phyloP scores from a whole-genome alignment of 1,284 basidiomycete genomes.

The Trichosporon sp. region DNA sequence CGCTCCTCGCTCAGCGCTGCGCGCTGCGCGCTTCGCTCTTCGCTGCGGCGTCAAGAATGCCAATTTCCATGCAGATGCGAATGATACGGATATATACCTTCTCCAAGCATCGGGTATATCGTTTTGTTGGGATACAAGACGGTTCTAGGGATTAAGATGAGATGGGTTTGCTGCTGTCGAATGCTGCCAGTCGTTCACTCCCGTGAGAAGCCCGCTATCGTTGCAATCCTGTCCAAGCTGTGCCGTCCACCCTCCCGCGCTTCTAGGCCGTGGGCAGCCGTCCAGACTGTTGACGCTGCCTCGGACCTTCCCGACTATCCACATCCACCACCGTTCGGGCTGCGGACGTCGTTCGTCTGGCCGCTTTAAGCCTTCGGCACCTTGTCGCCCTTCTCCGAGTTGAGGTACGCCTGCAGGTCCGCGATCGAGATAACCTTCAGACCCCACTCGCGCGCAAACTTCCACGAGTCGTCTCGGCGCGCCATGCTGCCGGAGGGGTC shows the following conservation, averaged over 20 bases:
- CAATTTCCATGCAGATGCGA: conserved; percentile 3
- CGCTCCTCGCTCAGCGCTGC: too few species aligned
- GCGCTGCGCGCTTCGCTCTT: not conserved
- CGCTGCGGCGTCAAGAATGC: not conserved
- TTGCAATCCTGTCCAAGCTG: too few species aligned
- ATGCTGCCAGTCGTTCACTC: too few species aligned
- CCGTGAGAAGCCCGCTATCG: too few species aligned
- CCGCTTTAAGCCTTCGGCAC: conserved; percentile 9
- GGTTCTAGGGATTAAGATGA: not conserved
- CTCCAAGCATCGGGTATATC: too few species aligned
- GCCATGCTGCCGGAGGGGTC: conserved; percentile 85
- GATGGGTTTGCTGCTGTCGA: too few species aligned
- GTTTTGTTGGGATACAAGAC: not conserved
- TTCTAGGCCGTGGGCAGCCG: too few species aligned
- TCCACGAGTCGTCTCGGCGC: conserved; percentile 83
- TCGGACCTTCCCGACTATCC: not conserved
- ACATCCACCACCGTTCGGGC: not conserved
- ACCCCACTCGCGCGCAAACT: conserved; percentile 86
- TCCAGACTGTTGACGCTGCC: too few species aligned
- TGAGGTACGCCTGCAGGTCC: conserved; percentile 51
- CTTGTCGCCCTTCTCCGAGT: conserved; percentile 6
- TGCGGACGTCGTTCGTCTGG: not conserved
- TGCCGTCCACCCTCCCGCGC: too few species aligned
- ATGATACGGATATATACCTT: conserved; percentile 3
- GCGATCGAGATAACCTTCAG: conserved; percentile 93